Evolutionary conservation across 495 filamentous ascomycete species (phyloP), one percentile per base, ranked within the genome.

Genomic region (Poronia punctata): DNA sequence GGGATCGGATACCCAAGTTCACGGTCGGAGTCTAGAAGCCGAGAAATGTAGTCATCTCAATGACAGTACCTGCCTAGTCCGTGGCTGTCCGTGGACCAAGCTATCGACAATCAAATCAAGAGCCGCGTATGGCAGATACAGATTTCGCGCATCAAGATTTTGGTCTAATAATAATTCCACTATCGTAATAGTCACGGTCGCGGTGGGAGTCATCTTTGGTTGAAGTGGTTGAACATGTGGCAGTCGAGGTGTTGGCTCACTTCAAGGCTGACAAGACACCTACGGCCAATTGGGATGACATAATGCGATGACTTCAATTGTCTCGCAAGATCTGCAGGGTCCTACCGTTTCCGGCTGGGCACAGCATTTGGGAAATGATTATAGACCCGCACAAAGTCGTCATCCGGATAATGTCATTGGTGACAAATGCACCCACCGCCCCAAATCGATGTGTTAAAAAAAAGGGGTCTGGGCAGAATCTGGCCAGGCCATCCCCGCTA

Each of bases 241-340:
- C 1, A 38, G 35, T 19, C 18, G 10, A 3, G 23, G 23, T 11
- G 19, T 38, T 22, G 22, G 16, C 27, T 23, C 20, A 28, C 28
- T 26, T 30, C 41, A 37, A 29, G 25, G 26, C 25, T 41, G 26
- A 31, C 42, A 30, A 30, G 18, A 28, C 28, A 33, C 14, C 9
- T 14, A 35, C 20, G 34, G 26, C 35, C 27, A 23, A 38, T 45
- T n/a, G 33, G 33, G 41, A 26, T 38, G 42, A 38, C 42, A 45
- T 38, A 38, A 32, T 32, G 27, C 34, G 20, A 45, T 45, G 42
- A 45, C 42, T 33, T 45, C 42, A 45, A 25, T 14, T 5, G 41
- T 18, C 12, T 10, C 33, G n/a, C 15, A 16, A 4, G 42, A 45
- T 45, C 42, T 45, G 35, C 42, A 45, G 42, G 42, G 42, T 28